Conservation (phyloP, 23 red algal genomes). For the Gracilariopsis chorda region DNA sequence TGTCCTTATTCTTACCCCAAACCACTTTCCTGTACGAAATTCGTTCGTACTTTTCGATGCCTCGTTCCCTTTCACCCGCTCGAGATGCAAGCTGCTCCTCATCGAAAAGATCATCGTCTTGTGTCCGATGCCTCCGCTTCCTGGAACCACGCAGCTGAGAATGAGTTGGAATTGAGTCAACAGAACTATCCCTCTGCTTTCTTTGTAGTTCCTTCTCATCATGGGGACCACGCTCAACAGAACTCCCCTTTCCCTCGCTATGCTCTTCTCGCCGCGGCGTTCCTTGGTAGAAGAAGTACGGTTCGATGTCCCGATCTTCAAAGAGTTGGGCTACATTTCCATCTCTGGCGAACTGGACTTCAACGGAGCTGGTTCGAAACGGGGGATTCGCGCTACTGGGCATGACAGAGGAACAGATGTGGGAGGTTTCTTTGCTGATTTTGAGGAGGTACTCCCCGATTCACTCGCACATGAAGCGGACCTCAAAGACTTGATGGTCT, state of each 20-base stretch:
- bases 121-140: neutral
- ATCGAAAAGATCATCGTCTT: neutral
- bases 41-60: neutral
- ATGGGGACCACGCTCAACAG: neutral
- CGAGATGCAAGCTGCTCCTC: neutral
- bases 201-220: neutral
- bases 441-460: no score
- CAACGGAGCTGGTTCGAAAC: neutral
- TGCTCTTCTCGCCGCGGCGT: neutral
- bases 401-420: neutral
- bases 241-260: neutral
- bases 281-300: neutral
- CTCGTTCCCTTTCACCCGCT: neutral
- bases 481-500: no score
- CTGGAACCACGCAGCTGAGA: neutral
- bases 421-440: neutral
- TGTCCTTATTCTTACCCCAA: neutral
- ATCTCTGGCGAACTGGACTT: neutral
- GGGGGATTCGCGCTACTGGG: neutral
- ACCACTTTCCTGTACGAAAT: neutral
- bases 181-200: neutral
- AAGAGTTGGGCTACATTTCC: neutral
- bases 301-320: neutral
- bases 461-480: neutral
- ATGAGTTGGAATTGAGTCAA: no score